Conservation (phyloP, 768 basidiomycete species). For the Termitomyces sp. region DNA sequence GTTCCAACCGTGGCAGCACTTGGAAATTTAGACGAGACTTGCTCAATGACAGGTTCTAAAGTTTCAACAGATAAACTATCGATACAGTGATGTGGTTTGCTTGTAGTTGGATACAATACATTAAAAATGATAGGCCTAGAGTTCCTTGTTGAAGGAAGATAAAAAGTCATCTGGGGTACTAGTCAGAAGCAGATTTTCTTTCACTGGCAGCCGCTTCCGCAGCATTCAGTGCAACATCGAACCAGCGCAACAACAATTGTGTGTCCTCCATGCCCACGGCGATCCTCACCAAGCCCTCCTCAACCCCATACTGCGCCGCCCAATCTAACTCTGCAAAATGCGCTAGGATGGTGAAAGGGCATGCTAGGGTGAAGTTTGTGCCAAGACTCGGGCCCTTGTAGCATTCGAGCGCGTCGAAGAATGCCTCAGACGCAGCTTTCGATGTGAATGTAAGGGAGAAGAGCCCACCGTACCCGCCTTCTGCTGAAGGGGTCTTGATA, state of each 20-base stretch:
- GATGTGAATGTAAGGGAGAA: constrained; percentile 86
- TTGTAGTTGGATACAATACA: constrained; percentile 43
- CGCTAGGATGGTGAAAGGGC: constrained; percentile 89
- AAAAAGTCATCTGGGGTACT: neutral
- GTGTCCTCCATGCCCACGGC: constrained; percentile 89
- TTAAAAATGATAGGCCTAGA: constrained; percentile 16
- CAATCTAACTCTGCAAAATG: constrained; percentile 90
- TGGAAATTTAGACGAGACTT: neutral
- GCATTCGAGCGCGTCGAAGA: constrained; percentile 81
- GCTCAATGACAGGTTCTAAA: neutral
- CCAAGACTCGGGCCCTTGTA: constrained; percentile 91
- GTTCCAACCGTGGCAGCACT: neutral
- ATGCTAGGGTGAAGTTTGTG: constrained; percentile 94
- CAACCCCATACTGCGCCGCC: constrained; percentile 87
- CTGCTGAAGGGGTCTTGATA: constrained; percentile 34
- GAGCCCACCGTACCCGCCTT: constrained; percentile 77
- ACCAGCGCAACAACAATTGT: constrained; percentile 50
- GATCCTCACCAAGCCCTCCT: constrained; percentile 77
- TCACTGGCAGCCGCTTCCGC: constrained; percentile 48
- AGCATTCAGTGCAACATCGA: constrained; percentile 64
- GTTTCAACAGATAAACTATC: neutral
- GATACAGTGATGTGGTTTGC: constrained; percentile 7
- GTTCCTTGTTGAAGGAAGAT: constrained; percentile 30
- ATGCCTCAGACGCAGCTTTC: constrained; percentile 61
- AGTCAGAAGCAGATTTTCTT: neutral